Evolutionary conservation across 2,329 filamentous ascomycete genomes (phyloP).

Genomic region (Thermothelomyces thermophilus): DNA sequence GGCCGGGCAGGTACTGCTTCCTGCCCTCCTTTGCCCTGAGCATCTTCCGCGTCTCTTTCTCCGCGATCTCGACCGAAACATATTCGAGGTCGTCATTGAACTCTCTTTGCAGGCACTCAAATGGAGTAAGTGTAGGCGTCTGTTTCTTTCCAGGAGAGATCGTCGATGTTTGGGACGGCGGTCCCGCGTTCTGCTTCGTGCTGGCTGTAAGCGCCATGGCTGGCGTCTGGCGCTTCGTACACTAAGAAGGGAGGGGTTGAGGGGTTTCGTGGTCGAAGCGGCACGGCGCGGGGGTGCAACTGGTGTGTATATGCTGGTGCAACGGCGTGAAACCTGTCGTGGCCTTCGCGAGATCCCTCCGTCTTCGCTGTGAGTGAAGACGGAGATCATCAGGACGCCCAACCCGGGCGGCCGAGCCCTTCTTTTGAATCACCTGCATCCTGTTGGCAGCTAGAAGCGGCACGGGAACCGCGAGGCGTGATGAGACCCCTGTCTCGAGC

Average conservation of each 20-base stretch:
- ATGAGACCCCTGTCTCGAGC: not conserved
- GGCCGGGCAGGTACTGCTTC: conserved; percentile 23
- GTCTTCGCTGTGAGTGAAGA: not conserved
- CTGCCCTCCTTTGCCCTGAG: conserved; percentile 11
- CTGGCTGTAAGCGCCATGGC: conserved; percentile 3
- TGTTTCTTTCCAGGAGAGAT: not conserved
- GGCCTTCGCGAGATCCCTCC: not conserved
- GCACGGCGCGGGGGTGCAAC: not conserved
- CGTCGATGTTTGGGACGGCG: not conserved
- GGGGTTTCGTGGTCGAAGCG: not conserved
- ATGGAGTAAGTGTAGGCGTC: conserved; percentile 1
- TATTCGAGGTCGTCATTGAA: conserved; percentile 16
- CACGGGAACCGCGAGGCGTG: conserved; percentile 7
- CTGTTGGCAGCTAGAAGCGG: conserved; percentile 6
- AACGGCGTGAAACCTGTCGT: not conserved
- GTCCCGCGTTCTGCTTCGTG: not conserved
- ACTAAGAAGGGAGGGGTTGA: too few relatives aligned
- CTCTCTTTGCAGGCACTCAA: conserved; percentile 10
- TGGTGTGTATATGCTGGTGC: not conserved
- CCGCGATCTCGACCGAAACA: not conserved
- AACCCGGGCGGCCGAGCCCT: not conserved
- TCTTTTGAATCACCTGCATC: conserved; percentile 4
- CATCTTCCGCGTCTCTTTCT: conserved; percentile 7
- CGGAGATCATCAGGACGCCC: not conserved
- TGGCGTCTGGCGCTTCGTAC: not conserved